Base-by-base conservation (phyloP, 139 green algal genomes). In the Chlamydomonas sp. region DNA sequence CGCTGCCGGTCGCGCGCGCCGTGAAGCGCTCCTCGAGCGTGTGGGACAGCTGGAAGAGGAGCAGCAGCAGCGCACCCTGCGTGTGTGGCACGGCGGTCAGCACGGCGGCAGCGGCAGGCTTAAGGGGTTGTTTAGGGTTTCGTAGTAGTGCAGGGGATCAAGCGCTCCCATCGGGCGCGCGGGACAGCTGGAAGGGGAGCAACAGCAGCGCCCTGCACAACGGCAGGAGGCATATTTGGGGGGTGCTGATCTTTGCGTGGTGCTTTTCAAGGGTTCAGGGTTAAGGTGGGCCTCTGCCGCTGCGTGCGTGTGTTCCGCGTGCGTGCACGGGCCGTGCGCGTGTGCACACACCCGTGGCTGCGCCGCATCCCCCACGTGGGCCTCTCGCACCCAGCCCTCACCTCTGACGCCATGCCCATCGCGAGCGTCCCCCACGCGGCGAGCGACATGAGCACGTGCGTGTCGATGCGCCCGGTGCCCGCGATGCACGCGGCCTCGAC, bases 391-490 rank as follows among this genome's bases (percentile, higher is more conserved):
- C n/a, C n/a, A 43, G 30, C 3, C 8, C 81, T 30, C 61, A 91
- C 88, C 86, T 94, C 90, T 4, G 86, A 63, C 0, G 83, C 80
- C 60, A 86, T 76, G 0, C 87, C 88, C 54, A 91, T 78, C 29
- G 78, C 79, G 47, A 92, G 65, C 1, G 87, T 91, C 50, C 87
- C 89, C 39, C 88, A 31, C 3, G 83, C 86, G 1, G 88, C 84
- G 39, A 93, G 75, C 2, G 77, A 81, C 84, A 91, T 96, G 24
- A 96, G 81, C 54, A 94, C 87, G 35, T 96, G 90, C 57, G 89
- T 92, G 83, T 94, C 85, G 3, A 95, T 63, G 3, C 65, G 67
- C 3, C 80, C 76, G 1, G 71, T 72, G 3, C 76, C 79, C 3
- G 67, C 64, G 6, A 79, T 48, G 2, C 47, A 65, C 3, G 78